Evolutionary conservation across 2,329 filamentous ascomycete genomes (phyloP).

Genomic region (Xylariaceae sp.): DNA sequence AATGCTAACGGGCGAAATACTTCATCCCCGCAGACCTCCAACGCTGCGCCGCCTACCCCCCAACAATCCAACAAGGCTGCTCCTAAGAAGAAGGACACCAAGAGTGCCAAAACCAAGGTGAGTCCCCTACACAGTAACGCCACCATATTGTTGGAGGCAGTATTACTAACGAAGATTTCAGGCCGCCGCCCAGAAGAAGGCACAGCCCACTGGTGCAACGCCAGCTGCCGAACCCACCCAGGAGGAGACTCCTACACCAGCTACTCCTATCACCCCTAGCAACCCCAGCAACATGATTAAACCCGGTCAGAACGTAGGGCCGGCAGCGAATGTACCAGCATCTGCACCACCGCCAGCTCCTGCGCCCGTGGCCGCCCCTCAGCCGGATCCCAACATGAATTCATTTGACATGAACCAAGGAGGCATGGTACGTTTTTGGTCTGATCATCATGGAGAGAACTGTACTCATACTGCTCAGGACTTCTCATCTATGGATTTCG

Average conservation of each 20-base stretch:
- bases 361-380: slow-evolving; percentile 40
- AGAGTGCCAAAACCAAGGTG: slow-evolving; percentile 66
- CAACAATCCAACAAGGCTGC: slow-evolving; percentile 68
- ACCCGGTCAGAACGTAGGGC: slow-evolving; percentile 37
- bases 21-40: slow-evolving; percentile 60
- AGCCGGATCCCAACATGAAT: slow-evolving; percentile 44
- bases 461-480: slow-evolving; percentile 26
- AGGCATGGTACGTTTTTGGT: slow-evolving; percentile 37
- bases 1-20: slow-evolving; percentile 49
- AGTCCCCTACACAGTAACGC: slow-evolving; percentile 20
- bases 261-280: slow-evolving; percentile 60
- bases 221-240: slow-evolving; percentile 52
- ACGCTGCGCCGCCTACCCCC: slow-evolving; percentile 70
- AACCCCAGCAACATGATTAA: slow-evolving; percentile 44
- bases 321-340: slow-evolving; percentile 39
- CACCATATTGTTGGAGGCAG: background rate
- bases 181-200: slow-evolving; percentile 60
- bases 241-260: slow-evolving; percentile 58
- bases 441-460: background rate
- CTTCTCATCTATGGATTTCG: slow-evolving; percentile 49
- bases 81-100: slow-evolving; percentile 72
- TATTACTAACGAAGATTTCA: slow-evolving; percentile 31
- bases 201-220: slow-evolving; percentile 50
- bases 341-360: slow-evolving; percentile 38
- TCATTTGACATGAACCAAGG: slow-evolving; percentile 40